Conservation (phyloP, 1,284 basidiomycete genomes). For the Sporisorium reilianum region DNA sequence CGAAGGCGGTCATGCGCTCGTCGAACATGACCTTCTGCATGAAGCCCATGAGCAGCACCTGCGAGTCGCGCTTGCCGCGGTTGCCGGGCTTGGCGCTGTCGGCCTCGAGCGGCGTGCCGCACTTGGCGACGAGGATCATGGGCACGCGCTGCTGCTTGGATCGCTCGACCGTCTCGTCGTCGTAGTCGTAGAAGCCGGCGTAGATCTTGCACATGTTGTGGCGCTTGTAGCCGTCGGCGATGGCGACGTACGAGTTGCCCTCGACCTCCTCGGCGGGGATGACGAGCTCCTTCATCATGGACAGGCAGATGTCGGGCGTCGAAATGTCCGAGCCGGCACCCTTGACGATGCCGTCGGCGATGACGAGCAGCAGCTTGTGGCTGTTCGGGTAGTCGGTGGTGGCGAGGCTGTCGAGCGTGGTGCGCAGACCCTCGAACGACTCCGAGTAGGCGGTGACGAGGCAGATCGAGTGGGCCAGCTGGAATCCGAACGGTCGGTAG, state of each 20-base stretch:
- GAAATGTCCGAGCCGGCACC: conserved; percentile 73
- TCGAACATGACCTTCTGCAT: conserved; percentile 72
- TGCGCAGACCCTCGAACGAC: conserved; percentile 93
- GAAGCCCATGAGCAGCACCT: conserved; percentile 77
- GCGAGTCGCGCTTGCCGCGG: conserved; percentile 97
- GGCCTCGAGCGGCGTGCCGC: conserved; percentile 78
- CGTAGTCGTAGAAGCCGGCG: conserved; percentile 97
- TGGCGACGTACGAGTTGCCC: conserved; percentile 95
- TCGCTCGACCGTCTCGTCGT: conserved; percentile 88
- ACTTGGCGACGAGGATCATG: conserved; percentile 91
- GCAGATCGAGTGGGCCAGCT: conserved; percentile 91
- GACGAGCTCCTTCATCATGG: conserved; percentile 98
- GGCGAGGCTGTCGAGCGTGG: conserved; percentile 95
- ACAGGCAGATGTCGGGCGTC: conserved; percentile 87
- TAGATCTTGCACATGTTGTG: conserved; percentile 99
- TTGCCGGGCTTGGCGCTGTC: conserved; percentile 95
- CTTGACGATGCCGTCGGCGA: conserved; percentile 98
- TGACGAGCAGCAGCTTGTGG: conserved; percentile 94
- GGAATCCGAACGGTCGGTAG: conserved; percentile 95
- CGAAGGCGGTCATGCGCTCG: conserved; percentile 72
- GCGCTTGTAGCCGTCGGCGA: conserved; percentile 97
- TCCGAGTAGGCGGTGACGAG: conserved; percentile 99
- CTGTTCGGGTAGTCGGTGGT: conserved; percentile 99
- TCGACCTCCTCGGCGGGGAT: conserved; percentile 88
- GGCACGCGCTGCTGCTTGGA: conserved; percentile 97